Base-by-base conservation (phyloP, 139 green algal species). In the Trebouxia sp. region DNA sequence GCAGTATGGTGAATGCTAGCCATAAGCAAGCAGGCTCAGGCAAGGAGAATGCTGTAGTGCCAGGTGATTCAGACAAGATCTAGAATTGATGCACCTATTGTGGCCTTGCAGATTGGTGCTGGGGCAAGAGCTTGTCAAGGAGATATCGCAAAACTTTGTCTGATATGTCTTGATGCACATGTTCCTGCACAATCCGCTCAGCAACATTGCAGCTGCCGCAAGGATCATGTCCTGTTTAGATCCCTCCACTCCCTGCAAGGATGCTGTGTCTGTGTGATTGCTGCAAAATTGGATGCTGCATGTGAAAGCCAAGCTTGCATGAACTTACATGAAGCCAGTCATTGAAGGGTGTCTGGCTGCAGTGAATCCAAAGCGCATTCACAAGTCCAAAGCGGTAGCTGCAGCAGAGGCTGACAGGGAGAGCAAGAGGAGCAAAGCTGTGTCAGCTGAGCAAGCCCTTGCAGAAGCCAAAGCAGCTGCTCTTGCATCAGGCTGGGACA, bases 401-500 rank as follows among this genome's bases (percentile, higher is more conserved):
- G 62, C 62, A 26, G 62, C 62, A 43, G 62, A 72, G 10, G 62
- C 62, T 28, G 62, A 72, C 62, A 72, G 62, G 32, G 62, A 72
- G 14, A 37, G n/a, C 35, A 72, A 72, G 62, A 32, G 62, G 5
- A 72, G 62, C 62, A 72, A 72, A 37, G 62, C 62, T 45, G 3
- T 72, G 62, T 42, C 62, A 20, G 37, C 62, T 22, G 37, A 45
- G 6, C 32, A 72, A 35, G 62, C 62, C 5, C 35, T 72, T 6
- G 62, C 62, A 42, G 62, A 45, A 35, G 62, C 62, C 62, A 72
- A 72, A 43, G 62, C 62, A 43, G 62, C 62, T 72, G 62, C 62
- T 26, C 62, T 72, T 35, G 62, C 62, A 30, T 72, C 62, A 42
- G 62, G 62, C 62, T 72, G 62, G 62, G 62, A 45, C 11, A 72